A percentile compares a stretch with the other conserved stretches of the same genome.
Evolutionary conservation across 805 yeast genomes (phyloP).

Genomic region (Nakazawaea ambrosiae): DNA sequence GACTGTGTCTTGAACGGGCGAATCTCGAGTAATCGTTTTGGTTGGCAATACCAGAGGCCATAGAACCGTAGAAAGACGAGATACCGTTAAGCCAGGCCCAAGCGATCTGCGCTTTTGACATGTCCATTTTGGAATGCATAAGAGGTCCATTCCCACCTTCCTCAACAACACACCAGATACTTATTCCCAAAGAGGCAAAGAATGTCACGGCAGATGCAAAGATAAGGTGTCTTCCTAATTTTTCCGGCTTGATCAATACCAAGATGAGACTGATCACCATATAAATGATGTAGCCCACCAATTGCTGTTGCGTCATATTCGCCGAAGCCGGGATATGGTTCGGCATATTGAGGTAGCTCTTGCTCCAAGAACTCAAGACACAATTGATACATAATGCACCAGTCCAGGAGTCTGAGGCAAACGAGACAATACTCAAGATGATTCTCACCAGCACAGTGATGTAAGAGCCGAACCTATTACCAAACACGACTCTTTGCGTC

Average conservation of each 20-base stretch:
- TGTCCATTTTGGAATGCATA: constrained; percentile 13
- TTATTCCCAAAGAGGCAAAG: constrained; percentile 25
- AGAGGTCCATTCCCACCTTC: constrained; percentile 26
- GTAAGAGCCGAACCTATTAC: constrained; percentile 15
- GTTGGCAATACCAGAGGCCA: constrained; percentile 32
- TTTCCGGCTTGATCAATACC: constrained; percentile 18
- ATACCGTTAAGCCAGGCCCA: constrained; percentile 38
- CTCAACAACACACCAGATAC: constrained; percentile 19
- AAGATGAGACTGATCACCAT: constrained; percentile 16
- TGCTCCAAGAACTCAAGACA: constrained; percentile 17
- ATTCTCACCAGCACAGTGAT: constrained; percentile 18
- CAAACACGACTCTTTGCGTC: constrained; percentile 20
- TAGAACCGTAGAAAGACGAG: constrained; percentile 30
- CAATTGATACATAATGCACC: constrained; percentile 18
- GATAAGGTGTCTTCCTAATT: constrained; percentile 14
- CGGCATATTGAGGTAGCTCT: constrained; percentile 20
- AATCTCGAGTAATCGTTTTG: constrained; percentile 29
- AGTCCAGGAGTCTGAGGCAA: constrained; percentile 18
- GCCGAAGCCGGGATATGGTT: constrained; percentile 25
- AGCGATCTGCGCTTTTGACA: constrained; percentile 19
- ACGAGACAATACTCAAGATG: constrained; percentile 18
- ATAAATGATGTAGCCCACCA: constrained; percentile 29
- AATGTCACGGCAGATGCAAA: constrained; percentile 21
- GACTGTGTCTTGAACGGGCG: constrained; percentile 11
- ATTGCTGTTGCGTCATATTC: constrained; percentile 28